Evolutionary conservation across 2,329 filamentous ascomycete genomes (phyloP).

Genomic region (Fusarium acutatum): DNA sequence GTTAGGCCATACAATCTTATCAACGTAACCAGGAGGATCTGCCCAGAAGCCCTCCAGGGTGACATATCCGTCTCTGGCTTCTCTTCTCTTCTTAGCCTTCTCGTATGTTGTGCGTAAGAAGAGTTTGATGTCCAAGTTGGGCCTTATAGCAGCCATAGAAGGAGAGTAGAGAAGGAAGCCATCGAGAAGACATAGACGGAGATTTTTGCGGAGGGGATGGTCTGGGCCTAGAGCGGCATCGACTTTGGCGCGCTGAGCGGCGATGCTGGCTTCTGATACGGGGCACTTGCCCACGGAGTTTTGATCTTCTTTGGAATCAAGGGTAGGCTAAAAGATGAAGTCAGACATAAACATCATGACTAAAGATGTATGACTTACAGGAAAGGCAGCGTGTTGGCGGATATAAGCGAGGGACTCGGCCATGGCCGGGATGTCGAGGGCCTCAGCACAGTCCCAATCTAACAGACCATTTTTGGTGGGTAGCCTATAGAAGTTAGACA

Average conservation of each 20-base stretch:
- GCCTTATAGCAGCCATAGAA: constrained; percentile 62
- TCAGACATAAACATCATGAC: background rate
- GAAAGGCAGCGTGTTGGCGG: constrained; percentile 70
- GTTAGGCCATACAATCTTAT: constrained; percentile 95
- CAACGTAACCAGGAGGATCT: constrained; percentile 93
- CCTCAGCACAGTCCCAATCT: constrained; percentile 92
- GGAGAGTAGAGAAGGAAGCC: constrained; percentile 85
- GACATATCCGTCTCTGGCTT: constrained; percentile 78
- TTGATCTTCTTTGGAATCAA: constrained; percentile 62
- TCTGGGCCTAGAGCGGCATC: constrained; percentile 55
- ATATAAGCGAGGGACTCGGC: constrained; percentile 74
- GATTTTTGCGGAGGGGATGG: constrained; percentile 47
- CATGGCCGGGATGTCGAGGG: constrained; percentile 77
- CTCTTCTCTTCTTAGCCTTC: constrained; percentile 70
- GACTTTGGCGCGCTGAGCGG: constrained; percentile 57
- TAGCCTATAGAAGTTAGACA: constrained; percentile 47
- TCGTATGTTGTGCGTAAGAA: constrained; percentile 77
- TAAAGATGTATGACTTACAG: constrained; percentile 54
- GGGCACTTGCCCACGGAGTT: constrained; percentile 68
- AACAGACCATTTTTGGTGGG: constrained; percentile 68
- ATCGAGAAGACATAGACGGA: constrained; percentile 78
- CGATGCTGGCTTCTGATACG: constrained; percentile 57
- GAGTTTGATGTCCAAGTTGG: constrained; percentile 76
- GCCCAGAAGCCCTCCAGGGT: constrained; percentile 92
- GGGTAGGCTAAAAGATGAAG: constrained; percentile 36